Evolutionary conservation across 305 asterid genomes (phyloP), one percentile per base, ranked within the genome.

Genomic region (Caryopteris hybrid): DNA sequence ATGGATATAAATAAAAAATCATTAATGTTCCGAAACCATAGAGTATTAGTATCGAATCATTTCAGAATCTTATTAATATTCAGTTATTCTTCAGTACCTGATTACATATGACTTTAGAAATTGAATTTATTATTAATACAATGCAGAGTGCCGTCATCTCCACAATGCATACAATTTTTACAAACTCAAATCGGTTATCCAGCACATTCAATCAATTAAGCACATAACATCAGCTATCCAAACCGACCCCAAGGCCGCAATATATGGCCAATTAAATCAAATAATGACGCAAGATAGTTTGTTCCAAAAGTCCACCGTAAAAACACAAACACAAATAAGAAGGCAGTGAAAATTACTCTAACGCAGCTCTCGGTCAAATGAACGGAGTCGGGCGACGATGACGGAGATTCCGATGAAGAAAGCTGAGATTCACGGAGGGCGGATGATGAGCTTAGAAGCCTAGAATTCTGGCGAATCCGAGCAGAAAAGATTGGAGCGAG

Each of bases 291-390:
- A 10, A 9, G 45, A 66, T 13, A 0, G 60, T 1, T 20, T 11
- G 6, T 52, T 18, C 13, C 18, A 22, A 46, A 53, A 14, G 8
- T 50, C 39, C 56, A 57, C 34, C 38, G 1, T 13, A 43, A n/a
- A 10, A 67, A 64, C 47, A 12, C 20, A 66, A 73, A 65, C 21
- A 14, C 33, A 47, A 13, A 12, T 51, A 7, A 41, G 53, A 25
- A 17, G 68, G 46, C 13, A 8, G 8, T 57, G 25, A 45, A 47
- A 45, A 59, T 64, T 87, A 93, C 99, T 87, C 86, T 80, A 59
- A 90, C 83, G 75, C 99, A 93, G 75, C 79, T 84, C 4, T 87
- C 92, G 59, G 94, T 86, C 84, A 93, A 61, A 33, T 82, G 79
- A 21, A 90, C 75, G 47, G 80, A 70, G 18, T 83, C 88, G n/a